A percentile compares a stretch with the other conserved stretches of the same genome.
These are phyloP conservation scores for Bocquillonia castaneifolia DNA, from an alignment of 441 rosid genomes.

Conservation along the genomic window DNA sequence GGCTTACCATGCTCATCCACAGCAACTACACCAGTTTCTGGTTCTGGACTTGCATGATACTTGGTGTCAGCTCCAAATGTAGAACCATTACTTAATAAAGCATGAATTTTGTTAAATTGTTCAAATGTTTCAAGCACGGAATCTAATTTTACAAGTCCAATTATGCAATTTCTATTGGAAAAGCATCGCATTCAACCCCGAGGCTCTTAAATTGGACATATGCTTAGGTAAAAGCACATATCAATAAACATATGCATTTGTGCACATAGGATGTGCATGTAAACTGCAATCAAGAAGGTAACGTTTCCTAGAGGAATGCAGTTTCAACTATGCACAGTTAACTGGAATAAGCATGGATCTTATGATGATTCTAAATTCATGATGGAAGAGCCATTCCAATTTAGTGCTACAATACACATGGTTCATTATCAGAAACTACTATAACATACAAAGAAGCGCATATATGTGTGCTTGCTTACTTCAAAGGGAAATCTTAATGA, in stretches of 20 bases:
- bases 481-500: neutral
- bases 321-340: neutral
- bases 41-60: conserved; percentile 37
- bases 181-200: neutral
- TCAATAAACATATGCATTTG: neutral
- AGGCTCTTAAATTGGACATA: no score
- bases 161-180: neutral
- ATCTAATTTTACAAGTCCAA: neutral
- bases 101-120: neutral
- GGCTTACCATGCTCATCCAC: conserved; percentile 64
- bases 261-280: neutral
- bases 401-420: neutral
- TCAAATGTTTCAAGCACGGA: neutral
- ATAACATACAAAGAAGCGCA: neutral
- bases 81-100: neutral
- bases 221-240: neutral
- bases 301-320: neutral
- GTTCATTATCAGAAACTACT: neutral
- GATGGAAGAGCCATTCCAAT: neutral
- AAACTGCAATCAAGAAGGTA: no score
- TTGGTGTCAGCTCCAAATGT: conserved; percentile 3
- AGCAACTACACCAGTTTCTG: conserved; percentile 45
- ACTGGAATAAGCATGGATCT: neutral
- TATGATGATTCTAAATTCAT: neutral
- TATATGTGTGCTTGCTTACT: neutral